Percentiles rank a stretch among this genome's conserved stretches.
phyloP scores from a whole-genome alignment of 176 grass and related monocot genomes.

The Phragmites australis region DNA sequence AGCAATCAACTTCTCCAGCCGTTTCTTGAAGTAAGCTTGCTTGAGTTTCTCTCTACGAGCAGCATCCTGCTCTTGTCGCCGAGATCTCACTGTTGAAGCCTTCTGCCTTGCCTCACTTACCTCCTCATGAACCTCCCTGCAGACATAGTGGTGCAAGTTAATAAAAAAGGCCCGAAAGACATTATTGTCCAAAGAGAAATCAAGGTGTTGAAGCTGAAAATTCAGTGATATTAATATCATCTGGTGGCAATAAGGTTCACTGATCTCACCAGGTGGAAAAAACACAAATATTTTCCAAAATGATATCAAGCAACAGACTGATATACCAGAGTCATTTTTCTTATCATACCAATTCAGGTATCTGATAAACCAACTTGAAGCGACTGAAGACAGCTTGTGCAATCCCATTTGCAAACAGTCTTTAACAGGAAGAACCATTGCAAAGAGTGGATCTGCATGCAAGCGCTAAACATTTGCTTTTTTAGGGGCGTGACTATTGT shows the following conservation, averaged over 20 bases:
- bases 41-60: constrained; percentile 83
- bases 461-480: not conserved
- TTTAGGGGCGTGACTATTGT: too few relatives aligned
- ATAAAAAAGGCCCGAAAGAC: constrained; percentile 21
- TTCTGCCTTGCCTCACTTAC: constrained; percentile 81
- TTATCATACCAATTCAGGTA: constrained; percentile 3
- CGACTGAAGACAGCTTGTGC: not conserved
- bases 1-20: constrained; percentile 69
- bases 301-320: not conserved
- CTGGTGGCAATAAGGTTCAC: not conserved
- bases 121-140: constrained; percentile 95
- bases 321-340: not conserved
- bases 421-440: constrained; percentile 8
- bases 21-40: constrained; percentile 95
- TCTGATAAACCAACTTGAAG: not conserved
- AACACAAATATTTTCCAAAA: not conserved
- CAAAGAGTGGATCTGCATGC: not conserved
- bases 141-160: constrained; percentile 24
- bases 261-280: not conserved
- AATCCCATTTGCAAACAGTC: constrained; percentile 4
- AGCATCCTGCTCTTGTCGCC: constrained; percentile 80
- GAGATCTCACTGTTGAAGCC: constrained; percentile 61
- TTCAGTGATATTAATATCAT: constrained; percentile 1
- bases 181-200: not conserved
- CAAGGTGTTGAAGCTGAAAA: not conserved